Conservation (phyloP, 1,139 yeast species). For the Taiozyma onychis region DNA sequence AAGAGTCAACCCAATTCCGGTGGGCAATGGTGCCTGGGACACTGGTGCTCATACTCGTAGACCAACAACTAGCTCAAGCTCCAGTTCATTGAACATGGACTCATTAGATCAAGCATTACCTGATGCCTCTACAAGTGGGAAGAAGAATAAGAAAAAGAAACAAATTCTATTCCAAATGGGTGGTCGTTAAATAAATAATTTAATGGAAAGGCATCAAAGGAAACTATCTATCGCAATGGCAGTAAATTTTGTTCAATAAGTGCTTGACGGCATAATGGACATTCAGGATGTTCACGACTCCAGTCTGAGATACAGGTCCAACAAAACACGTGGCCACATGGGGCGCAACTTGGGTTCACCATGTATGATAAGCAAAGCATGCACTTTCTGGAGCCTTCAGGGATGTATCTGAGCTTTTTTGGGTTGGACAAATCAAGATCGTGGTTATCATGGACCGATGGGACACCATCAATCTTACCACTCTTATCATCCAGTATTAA, state of each 20-base stretch:
- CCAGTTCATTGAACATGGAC: conserved; percentile 20
- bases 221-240: conserved; percentile 44
- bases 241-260: conserved; percentile 71
- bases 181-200: conserved; percentile 11
- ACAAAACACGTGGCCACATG: conserved; percentile 91
- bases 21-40: conserved; percentile 31
- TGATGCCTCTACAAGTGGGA: conserved; percentile 7
- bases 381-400: conserved; percentile 67
- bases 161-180: conserved; percentile 43
- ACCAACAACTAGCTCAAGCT: conserved; percentile 4
- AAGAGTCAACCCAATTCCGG: conserved; percentile 31
- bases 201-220: too few relatives aligned
- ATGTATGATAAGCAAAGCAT: conserved; percentile 77
- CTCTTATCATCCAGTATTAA: not conserved
- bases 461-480: conserved; percentile 15
- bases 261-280: conserved; percentile 84
- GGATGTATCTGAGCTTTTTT: conserved; percentile 57
- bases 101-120: conserved; percentile 17
- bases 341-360: conserved; percentile 79
- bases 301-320: conserved; percentile 90
- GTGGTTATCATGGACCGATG: conserved; percentile 3
- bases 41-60: conserved; percentile 4
- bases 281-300: conserved; percentile 83
- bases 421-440: conserved; percentile 54
- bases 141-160: conserved; percentile 38